Base-by-base conservation (phyloP, 768 basidiomycete species). In the Mycena alexandri region DNA sequence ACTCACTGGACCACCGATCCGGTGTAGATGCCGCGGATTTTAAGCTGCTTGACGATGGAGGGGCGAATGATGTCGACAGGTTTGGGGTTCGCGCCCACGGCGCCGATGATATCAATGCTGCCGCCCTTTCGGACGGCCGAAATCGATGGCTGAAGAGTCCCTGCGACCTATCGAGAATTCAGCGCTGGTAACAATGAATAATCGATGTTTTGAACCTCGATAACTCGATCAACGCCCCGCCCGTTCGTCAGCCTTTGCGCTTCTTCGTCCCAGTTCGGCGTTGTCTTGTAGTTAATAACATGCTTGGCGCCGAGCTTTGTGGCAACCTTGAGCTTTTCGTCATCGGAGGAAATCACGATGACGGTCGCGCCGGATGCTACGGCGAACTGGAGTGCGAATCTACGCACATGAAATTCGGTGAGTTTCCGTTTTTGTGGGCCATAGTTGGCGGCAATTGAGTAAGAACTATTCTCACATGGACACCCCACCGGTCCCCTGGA, bases 261-360 rank as follows among this genome's bases (percentile, higher is more conserved):
- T 61, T 85, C 80, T 36, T 80, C 70, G 44, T 86, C 86, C 87
- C 87, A 89, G 41, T 85, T 72, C 1, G 82, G 82, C 3, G 75
- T 78, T 67, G 76, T 82, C 61, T 79, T 83, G 74, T 88, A 89
- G 75, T 89, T 86, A 77, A 89, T 85, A 34, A 83, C 64, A 54
- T 85, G 76, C 22, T 79, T 79, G n/a, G 77, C 80, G 19, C 86
- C 84, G 34, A 85, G 78, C 41, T 74, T 77, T 61, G 76, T 79
- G 34, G 79, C 85, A 24, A 85, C 68, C 65, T 84, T 80, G 17
- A 90, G 80, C 71, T 92, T 93, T 52, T 84, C 82, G 70, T 91
- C 88, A 0, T 88, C 88, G 0, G 89, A 90, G 0, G 90, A 91
- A 0, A 90, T 92, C 29, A 83, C 82, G 69, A 93, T 90, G 63